phyloP scores from a whole-genome alignment of 2,329 filamentous ascomycete genomes.

The Colletotrichum viniferum region DNA sequence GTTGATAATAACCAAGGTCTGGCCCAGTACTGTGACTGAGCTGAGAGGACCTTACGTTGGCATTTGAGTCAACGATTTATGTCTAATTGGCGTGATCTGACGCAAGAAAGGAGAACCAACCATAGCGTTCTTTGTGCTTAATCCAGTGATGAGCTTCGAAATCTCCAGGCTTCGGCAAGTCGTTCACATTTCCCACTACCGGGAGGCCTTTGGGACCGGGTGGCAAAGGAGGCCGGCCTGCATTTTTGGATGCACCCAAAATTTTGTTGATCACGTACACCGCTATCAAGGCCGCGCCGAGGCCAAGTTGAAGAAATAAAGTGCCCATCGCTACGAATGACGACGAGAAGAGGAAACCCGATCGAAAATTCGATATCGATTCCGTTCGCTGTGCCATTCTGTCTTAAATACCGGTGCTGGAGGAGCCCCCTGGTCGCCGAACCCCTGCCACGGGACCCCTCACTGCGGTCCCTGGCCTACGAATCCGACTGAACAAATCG shows the following conservation, averaged over 20 bases:
- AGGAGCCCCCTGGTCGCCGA: not conserved
- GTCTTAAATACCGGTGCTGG: not conserved
- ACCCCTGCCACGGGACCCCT: not conserved
- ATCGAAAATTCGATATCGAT: not conserved
- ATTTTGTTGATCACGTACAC: not conserved
- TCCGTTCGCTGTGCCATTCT: not conserved
- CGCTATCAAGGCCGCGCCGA: not conserved
- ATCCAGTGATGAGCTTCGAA: conserved; percentile 39
- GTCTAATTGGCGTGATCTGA: not conserved
- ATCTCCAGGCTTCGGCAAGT: conserved; percentile 41
- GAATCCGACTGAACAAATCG: not conserved
- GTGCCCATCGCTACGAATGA: not conserved
- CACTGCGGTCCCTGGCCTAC: not conserved
- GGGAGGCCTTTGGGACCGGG: conserved; percentile 38
- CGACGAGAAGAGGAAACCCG: not conserved
- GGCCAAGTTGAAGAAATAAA: not conserved
- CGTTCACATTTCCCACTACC: conserved; percentile 49
- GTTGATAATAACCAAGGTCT: conserved; percentile 45
- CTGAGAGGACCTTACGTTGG: conserved; percentile 26
- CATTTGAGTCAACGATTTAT: not conserved
- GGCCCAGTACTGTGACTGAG: conserved; percentile 41
- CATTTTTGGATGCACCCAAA: not conserved
- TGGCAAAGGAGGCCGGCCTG: conserved; percentile 10
- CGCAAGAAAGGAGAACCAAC: not conserved
- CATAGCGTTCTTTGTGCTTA: conserved; percentile 37